Evolutionary conservation across 2,329 filamentous ascomycete genomes (phyloP), one percentile per base, ranked within the genome.

Genomic region (Aspergillus floridensis): DNA sequence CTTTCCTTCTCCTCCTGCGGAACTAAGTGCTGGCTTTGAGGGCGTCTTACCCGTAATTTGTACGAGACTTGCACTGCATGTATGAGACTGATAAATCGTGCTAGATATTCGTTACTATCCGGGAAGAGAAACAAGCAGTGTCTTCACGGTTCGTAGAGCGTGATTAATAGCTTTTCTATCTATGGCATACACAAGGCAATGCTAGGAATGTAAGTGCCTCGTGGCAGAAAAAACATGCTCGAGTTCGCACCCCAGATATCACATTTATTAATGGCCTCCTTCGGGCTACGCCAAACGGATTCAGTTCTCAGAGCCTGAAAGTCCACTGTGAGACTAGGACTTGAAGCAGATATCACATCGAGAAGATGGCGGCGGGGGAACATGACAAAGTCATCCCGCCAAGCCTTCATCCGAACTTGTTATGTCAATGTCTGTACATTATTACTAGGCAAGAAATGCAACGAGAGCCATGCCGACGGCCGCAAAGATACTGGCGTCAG

Each of bases 91-190:
- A 66, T 63, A 19, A 56, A 24, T 49, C 19, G 35, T 38, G 52
- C 21, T 49, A 77, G 74, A 70, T 71, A 26, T 74, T 72, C 22
- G 60, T 71, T 1, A 75, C 72, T 1, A 68, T 76, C 24, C 73
- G 73, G 7, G 71, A 76, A 49, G 74, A 77, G 59, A 71, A 74
- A 32, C 73, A 73, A 59, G 71, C 75, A 54, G 60, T 66, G 29
- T 59, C 62, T 44, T 31, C 58, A 46, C 65, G 68, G 24, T 64
- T 71, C 46, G 65, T 60, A 31, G 65, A 64, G 51, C 61, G 59
- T 31, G 61, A 66, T 35, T 63, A 58, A 56, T 65, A 60, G 38
- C 38, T 7, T 19, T 16, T 44, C 6, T 44, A 16, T 35, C 12
- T 16, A 8, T 44, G 5, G 16, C 38, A n/a, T 6, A 3, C 19